Evolutionary conservation across 2,329 filamentous ascomycete species (phyloP).

Genomic region (Fusarium siculi): DNA sequence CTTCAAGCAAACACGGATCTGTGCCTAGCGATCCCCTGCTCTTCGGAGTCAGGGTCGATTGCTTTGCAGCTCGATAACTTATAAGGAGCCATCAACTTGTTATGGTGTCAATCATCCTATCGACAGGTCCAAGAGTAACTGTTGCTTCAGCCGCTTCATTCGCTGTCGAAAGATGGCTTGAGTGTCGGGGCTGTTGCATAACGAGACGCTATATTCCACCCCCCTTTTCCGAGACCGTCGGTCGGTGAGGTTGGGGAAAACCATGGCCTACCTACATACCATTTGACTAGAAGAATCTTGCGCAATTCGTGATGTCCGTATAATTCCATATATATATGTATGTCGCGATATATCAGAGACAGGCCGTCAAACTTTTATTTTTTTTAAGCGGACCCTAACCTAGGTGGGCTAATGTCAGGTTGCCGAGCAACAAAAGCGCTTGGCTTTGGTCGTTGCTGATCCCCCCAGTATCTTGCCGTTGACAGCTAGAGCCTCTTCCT

Average conservation of each 20-base stretch:
- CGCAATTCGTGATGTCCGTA: conserved; percentile 1
- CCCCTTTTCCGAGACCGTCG: conserved; percentile 91
- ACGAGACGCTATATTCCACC: conserved; percentile 86
- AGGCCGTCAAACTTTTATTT: not conserved
- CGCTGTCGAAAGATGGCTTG: conserved; percentile 68
- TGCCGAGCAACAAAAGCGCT: not conserved
- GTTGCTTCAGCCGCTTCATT: conserved; percentile 72
- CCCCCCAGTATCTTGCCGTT: not conserved
- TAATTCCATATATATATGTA: not conserved
- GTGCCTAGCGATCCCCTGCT: conserved; percentile 83
- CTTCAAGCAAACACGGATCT: conserved; percentile 73
- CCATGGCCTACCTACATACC: conserved; percentile 79
- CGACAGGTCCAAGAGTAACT: conserved; percentile 93
- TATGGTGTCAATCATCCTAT: conserved; percentile 90
- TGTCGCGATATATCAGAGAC: not conserved
- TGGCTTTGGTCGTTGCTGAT: not conserved
- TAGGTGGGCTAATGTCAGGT: not conserved
- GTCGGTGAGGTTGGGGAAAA: conserved; percentile 91
- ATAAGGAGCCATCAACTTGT: conserved; percentile 78
- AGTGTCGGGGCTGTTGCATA: conserved; percentile 69
- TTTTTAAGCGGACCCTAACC: not conserved
- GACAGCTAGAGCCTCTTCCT: not conserved
- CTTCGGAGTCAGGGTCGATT: conserved; percentile 73
- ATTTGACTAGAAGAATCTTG: not conserved
- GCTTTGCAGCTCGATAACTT: conserved; percentile 84